phyloP scores from a whole-genome alignment of 805 yeast genomes.

The Candida silvatica region DNA sequence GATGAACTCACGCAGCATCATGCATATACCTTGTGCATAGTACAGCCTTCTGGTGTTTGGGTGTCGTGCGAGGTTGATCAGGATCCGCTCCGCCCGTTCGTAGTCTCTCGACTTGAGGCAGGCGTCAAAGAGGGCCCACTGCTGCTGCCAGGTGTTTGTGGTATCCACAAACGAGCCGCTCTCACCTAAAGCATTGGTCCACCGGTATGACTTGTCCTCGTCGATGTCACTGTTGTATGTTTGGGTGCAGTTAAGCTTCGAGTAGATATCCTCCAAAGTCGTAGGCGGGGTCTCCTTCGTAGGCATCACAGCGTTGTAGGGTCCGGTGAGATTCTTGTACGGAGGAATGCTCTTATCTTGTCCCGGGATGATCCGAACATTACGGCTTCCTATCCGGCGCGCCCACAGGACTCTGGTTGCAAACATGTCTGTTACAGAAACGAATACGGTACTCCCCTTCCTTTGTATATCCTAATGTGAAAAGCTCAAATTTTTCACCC shows the following conservation, averaged over 20 bases:
- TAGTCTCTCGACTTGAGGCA: conserved; percentile 58
- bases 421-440: too few species aligned
- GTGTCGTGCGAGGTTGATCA: conserved; percentile 54
- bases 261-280: conserved; percentile 13
- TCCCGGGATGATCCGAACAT: too few species aligned
- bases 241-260: too few species aligned
- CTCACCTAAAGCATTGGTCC: not conserved
- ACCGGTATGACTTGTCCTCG: not conserved
- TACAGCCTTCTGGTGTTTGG: conserved; percentile 23
- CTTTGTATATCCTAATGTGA: too few species aligned
- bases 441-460: too few species aligned
- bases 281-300: conserved; percentile 6
- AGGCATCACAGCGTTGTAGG: not conserved
- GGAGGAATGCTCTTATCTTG: too few species aligned
- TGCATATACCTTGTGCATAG: conserved; percentile 61
- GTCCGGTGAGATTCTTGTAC: not conserved
- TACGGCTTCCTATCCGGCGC: too few species aligned
- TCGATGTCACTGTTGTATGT: too few species aligned
- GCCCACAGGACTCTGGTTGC: too few species aligned
- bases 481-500: too few species aligned
- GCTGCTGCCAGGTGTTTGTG: conserved; percentile 16
- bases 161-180: conserved; percentile 11
- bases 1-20: conserved; percentile 38
- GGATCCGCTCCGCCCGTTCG: conserved; percentile 60
- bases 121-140: conserved; percentile 72